Evolutionary conservation across 1,284 basidiomycete species (phyloP).

Genomic region (Bjerkandera adusta): DNA sequence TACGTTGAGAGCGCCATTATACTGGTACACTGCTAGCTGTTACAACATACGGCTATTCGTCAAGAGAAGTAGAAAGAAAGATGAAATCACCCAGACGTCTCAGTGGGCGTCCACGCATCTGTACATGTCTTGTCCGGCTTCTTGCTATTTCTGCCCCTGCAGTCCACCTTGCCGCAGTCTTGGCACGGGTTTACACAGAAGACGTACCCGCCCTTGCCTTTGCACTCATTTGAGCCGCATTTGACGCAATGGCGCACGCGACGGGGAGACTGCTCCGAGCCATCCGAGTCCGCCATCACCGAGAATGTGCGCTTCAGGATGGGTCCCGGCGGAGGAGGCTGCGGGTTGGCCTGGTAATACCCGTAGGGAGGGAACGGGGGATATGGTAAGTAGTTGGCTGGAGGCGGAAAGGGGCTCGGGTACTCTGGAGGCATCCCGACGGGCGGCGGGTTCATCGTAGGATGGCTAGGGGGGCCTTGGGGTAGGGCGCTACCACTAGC

Average conservation of each 20-base stretch:
- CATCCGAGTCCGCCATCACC: conserved; percentile 24
- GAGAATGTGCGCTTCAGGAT: conserved; percentile 30
- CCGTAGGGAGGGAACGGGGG: conserved; percentile 26
- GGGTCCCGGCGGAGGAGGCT: conserved; percentile 20
- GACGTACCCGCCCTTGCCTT: conserved; percentile 69
- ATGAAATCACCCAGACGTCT: conserved; percentile 17
- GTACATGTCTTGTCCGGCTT: conserved; percentile 67
- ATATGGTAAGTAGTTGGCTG: conserved; percentile 23
- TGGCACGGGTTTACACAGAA: conserved; percentile 71
- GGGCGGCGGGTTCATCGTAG: conserved; percentile 11
- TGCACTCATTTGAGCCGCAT: conserved; percentile 73
- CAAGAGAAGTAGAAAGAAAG: too few species aligned
- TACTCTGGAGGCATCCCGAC: conserved; percentile 3
- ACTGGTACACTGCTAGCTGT: too few species aligned
- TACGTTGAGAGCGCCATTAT: too few species aligned
- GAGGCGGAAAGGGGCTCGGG: conserved; percentile 22
- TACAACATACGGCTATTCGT: too few species aligned
- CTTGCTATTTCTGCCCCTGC: conserved; percentile 69
- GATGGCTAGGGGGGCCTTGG: conserved; percentile 21
- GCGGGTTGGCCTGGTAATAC: conserved; percentile 17
- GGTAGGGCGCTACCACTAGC: conserved; percentile 19
- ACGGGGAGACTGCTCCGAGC: conserved; percentile 33
- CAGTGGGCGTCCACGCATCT: conserved; percentile 48
- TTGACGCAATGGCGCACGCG: conserved; percentile 60
- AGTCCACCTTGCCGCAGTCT: conserved; percentile 72